Evolutionary conservation across 306 rosid species (phyloP), one percentile per base, ranked within the genome.

Genomic region (Datisca glomerata): DNA sequence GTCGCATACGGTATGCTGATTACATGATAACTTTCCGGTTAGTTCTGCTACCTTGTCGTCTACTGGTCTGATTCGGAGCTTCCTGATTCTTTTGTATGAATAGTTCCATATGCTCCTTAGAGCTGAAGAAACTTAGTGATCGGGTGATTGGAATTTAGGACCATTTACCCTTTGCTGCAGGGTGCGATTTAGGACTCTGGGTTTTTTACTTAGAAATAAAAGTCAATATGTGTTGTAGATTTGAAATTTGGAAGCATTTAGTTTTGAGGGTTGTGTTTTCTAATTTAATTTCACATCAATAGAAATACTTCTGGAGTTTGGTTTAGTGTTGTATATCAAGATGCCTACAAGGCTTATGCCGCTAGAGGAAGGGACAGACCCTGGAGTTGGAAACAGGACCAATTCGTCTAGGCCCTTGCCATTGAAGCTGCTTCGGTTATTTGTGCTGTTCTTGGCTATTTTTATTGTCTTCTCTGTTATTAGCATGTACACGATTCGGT

Each of bases 351-450:
- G 93, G 63, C 93, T 38, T 45, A 55, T 54, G 61, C 56, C 76
- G 17, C 17, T 67, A 35, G 98, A 91, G 67, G 96, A 84, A 67
- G 94, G 92, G 40, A 78, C 75, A 49, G 84, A 78, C 40, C 65
- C 52, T 4, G 61, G 56, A 37, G 45, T 31, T 24, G 24, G 15
- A n/a, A 56, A 12, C 63, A 57, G 94, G 54, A 29, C 61, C 19
- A 68, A 42, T 49, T 86, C 66, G 38, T 33, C 67, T 7, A 84
- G 74, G 68, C 72, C 85, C 8, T 56, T 79, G 75, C 83, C 96
- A 2, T n/a, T 73, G 1, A 51, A 84, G 49, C 33, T 78, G 21
- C 59, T 91, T 50, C 62, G 68, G 69, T 32, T 78, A 14, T 60
- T 91, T 57, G 66, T 75, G 14, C 24, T 73, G 71, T 76, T 91